These are phyloP conservation scores for Xylaria intraflava DNA, from an alignment of 495 filamentous ascomycete genomes.

Conservation along the genomic window DNA sequence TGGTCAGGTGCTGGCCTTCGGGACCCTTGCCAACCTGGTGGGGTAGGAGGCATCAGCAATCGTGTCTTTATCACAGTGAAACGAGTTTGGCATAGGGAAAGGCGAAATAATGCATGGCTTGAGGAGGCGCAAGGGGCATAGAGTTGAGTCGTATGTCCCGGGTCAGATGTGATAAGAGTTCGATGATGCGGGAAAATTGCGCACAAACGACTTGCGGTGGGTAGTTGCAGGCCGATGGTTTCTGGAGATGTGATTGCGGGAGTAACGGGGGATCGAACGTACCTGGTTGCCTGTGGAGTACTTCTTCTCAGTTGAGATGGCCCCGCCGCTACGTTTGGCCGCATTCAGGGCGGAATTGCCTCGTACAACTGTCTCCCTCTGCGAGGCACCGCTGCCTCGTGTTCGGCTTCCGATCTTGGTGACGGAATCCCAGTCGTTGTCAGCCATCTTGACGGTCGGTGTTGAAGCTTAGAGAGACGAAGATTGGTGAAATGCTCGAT, in stretches of 20 bases:
- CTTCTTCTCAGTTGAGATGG: conserved; percentile 92
- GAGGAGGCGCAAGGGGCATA: background rate
- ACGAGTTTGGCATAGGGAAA: background rate
- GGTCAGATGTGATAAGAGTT: background rate
- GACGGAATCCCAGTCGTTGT: conserved; percentile 77
- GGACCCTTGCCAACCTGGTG: conserved; percentile 24
- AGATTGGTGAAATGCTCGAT: background rate
- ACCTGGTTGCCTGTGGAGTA: conserved; percentile 68
- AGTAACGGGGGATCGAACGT: conserved; percentile 36
- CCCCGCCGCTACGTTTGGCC: conserved; percentile 67
- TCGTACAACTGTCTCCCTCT: conserved; percentile 79
- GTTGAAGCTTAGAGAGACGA: background rate
- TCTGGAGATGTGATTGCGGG: background rate
- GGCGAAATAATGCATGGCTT: background rate
- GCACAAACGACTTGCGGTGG: background rate
- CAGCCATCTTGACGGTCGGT: conserved; percentile 39
- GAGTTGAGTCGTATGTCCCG: background rate
- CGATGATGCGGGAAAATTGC: background rate
- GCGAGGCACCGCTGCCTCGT: conserved; percentile 51
- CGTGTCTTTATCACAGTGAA: background rate
- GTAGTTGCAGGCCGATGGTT: background rate
- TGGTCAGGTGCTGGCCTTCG: conserved; percentile 94
- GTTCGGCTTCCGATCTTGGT: conserved; percentile 90
- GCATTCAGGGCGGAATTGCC: conserved; percentile 86
- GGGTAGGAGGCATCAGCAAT: background rate